Conservation (phyloP, 371 early-diverging fungal genomes). For the Rhizopus stolonifer region DNA sequence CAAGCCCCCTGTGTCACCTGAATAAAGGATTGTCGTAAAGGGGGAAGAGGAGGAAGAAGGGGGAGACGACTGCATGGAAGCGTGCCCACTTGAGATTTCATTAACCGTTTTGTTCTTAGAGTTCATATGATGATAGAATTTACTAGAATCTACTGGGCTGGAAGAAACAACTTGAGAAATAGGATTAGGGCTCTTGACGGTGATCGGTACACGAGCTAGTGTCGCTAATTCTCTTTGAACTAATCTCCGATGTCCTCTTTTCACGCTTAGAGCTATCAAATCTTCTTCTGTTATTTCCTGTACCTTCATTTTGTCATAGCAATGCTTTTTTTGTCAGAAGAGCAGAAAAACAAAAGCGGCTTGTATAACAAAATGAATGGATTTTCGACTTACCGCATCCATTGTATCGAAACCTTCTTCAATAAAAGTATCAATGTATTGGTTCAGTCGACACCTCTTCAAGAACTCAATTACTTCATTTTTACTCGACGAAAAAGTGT, state of each 20-base stretch:
- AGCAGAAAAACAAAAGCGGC: not conserved
- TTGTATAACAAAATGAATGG: slow-evolving; percentile 1
- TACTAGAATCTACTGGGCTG: not conserved
- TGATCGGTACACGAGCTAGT: slow-evolving; percentile 33
- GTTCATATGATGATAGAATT: too few species aligned
- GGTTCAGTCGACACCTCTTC: slow-evolving; percentile 26
- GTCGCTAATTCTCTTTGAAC: slow-evolving; percentile 51
- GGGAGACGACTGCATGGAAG: not conserved
- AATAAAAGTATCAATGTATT: slow-evolving; percentile 36
- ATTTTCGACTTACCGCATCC: slow-evolving; percentile 31
- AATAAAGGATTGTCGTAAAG: not conserved
- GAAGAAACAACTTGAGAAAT: not conserved
- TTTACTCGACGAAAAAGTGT: not conserved
- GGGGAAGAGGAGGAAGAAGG: slow-evolving; percentile 3
- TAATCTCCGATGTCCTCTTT: slow-evolving; percentile 51
- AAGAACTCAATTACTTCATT: slow-evolving; percentile 24
- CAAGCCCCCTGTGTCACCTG: not conserved
- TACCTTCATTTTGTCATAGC: slow-evolving; percentile 24
- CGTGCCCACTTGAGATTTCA: slow-evolving; percentile 1
- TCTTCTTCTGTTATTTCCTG: slow-evolving; percentile 50
- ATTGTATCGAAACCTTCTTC: slow-evolving; percentile 49
- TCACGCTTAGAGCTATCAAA: slow-evolving; percentile 44
- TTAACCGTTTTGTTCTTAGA: not conserved
- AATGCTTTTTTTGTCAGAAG: not conserved
- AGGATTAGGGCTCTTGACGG: slow-evolving; percentile 1